phyloP scores from a whole-genome alignment of 257 asterid species.

The Vinca minor region DNA sequence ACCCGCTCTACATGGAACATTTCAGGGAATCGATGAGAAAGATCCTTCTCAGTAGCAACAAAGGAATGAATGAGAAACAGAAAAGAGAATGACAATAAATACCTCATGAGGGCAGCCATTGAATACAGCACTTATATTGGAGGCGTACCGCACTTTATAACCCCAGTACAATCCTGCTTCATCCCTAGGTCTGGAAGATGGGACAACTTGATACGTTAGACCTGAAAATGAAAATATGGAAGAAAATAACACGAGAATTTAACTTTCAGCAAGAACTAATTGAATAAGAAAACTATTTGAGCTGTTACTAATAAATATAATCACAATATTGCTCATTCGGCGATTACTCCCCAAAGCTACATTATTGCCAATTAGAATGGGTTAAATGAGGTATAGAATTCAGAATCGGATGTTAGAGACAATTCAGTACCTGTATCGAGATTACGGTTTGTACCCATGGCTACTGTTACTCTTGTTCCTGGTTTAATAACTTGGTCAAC shows the following conservation, averaged over 20 bases:
- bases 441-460: slow-evolving; percentile 70
- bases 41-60: background rate
- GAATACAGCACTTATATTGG: slow-evolving; percentile 73
- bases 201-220: slow-evolving; percentile 52
- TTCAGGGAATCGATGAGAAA: slow-evolving; percentile 1
- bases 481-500: slow-evolving; percentile 64
- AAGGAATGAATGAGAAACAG: background rate
- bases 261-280: background rate
- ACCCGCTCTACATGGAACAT: slow-evolving; percentile 55
- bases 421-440: slow-evolving; percentile 53
- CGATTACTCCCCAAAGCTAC: background rate
- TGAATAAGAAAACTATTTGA: background rate
- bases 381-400: background rate
- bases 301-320: background rate
- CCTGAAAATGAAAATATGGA: slow-evolving; percentile 33
- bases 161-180: slow-evolving; percentile 92
- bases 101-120: slow-evolving; percentile 77
- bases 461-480: slow-evolving; percentile 88
- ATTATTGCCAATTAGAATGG: background rate
- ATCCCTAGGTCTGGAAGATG: slow-evolving; percentile 70
- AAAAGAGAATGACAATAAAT: slow-evolving; percentile 1
- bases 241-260: background rate
- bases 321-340: background rate
- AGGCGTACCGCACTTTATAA: slow-evolving; percentile 75
- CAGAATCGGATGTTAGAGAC: background rate